Percentiles rank a stretch among this genome's conserved stretches.
Evolutionary conservation across 345 rosid species (phyloP).

Genomic region (Aquilaria sinensis): DNA sequence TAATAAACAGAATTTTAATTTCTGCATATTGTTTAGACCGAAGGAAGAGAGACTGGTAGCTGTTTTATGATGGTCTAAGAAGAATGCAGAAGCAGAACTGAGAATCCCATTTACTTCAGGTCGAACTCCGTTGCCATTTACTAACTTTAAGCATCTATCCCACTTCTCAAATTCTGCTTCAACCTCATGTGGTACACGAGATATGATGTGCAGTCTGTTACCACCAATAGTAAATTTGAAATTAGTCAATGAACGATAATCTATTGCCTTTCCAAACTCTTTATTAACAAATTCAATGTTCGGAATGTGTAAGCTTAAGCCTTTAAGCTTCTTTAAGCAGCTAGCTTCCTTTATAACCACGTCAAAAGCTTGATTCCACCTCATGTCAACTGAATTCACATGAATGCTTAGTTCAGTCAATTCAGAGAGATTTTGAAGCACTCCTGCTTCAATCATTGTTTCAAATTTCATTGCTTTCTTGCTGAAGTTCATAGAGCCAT

Average conservation of each 20-base stretch:
- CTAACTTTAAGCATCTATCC: constrained; percentile 13
- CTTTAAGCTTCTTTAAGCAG: neutral
- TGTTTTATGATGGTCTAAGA: constrained; percentile 17
- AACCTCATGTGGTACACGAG: constrained; percentile 11
- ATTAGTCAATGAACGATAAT: neutral
- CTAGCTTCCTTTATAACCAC: constrained; percentile 8
- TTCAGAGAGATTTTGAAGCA: constrained; percentile 8
- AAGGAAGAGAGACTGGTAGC: constrained; percentile 11
- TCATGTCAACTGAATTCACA: constrained; percentile 10
- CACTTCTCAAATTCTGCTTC: constrained; percentile 7
- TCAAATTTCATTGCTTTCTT: neutral
- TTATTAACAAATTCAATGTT: neutral
- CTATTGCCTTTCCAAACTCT: neutral
- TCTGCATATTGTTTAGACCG: constrained; percentile 4
- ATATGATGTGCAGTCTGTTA: constrained; percentile 16
- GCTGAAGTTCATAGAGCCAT: neutral
- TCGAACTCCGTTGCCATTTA: constrained; percentile 11
- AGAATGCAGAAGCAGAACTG: constrained; percentile 11
- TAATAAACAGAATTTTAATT: constrained; percentile 16
- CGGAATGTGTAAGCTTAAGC: constrained; percentile 8
- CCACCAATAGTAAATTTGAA: constrained; percentile 15
- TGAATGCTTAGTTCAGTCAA: constrained; percentile 13
- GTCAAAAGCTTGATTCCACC: constrained; percentile 14
- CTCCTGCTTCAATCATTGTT: constrained; percentile 5
- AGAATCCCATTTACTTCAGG: constrained; percentile 4